These are phyloP conservation scores for Gastrolobium bilobum DNA, from an alignment of 306 rosid species.

Conservation along the genomic window DNA sequence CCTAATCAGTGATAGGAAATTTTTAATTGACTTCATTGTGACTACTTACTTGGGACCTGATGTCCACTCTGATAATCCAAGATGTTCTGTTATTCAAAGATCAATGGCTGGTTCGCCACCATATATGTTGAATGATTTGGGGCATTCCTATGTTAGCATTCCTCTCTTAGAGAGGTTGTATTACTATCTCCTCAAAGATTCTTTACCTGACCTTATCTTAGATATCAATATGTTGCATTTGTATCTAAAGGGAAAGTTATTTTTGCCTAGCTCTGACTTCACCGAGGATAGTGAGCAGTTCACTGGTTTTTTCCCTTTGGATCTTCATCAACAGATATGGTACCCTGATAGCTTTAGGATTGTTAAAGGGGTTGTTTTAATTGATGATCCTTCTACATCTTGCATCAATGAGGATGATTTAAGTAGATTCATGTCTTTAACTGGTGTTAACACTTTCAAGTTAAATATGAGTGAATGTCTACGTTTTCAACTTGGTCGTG, in stretches of 20 bases:
- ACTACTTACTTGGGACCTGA: conserved; percentile 78
- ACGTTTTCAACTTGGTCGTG: conserved; percentile 19
- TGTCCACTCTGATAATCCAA: conserved; percentile 59
- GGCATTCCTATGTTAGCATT: conserved; percentile 70
- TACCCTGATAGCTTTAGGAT: conserved; percentile 71
- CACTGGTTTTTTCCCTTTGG: conserved; percentile 67
- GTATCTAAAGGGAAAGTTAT: conserved; percentile 66
- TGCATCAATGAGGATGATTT: conserved; percentile 56
- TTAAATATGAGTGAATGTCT: conserved; percentile 54
- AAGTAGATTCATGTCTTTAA: conserved; percentile 61
- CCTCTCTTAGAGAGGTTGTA: conserved; percentile 70
- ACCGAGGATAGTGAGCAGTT: conserved; percentile 58
- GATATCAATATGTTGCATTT: conserved; percentile 56
- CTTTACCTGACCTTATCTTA: conserved; percentile 49
- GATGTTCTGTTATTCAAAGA: conserved; percentile 59
- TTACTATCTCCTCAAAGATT: conserved; percentile 62
- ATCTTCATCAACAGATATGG: conserved; percentile 78
- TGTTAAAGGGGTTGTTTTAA: conserved; percentile 66
- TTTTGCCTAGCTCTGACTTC: conserved; percentile 44
- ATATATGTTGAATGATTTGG: conserved; percentile 57
- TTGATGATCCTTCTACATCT: conserved; percentile 58
- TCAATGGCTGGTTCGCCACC: conserved; percentile 47
- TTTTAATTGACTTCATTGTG: conserved; percentile 68
- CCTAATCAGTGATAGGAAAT: conserved; percentile 46
- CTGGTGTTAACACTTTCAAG: conserved; percentile 55